A percentile compares a stretch with the other conserved stretches of the same genome.
Conservation (phyloP, 1,284 basidiomycete genomes). For the Phlebopus sp. region DNA sequence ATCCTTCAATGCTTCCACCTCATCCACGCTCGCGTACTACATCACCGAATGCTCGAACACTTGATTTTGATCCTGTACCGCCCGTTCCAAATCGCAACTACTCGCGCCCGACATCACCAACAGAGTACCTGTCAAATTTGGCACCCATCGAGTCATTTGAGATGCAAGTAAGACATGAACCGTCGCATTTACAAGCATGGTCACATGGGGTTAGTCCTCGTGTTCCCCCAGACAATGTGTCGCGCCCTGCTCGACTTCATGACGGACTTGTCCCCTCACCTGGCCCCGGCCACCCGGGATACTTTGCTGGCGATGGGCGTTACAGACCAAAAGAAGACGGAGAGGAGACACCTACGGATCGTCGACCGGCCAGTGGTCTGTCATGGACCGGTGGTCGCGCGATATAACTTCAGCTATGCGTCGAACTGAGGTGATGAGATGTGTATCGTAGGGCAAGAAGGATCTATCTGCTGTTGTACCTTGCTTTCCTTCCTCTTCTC, state of each 20-base stretch:
- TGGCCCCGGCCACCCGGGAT: neutral
- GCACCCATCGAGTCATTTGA: constrained; percentile 42
- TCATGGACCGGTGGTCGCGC: constrained; percentile 45
- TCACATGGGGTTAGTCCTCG: constrained; percentile 19
- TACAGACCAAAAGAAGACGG: constrained; percentile 8
- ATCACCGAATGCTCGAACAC: constrained; percentile 3
- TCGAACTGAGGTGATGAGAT: neutral
- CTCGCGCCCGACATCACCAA: constrained; percentile 3
- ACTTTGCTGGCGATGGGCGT: constrained; percentile 3
- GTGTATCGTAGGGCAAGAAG: constrained; percentile 11
- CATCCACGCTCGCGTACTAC: constrained; percentile 1
- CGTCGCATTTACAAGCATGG: constrained; percentile 16
- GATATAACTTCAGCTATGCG: constrained; percentile 25
- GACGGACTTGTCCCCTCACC: no score
- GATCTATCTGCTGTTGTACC: constrained; percentile 12
- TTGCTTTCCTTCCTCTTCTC: constrained; percentile 1
- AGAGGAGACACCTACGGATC: constrained; percentile 18
- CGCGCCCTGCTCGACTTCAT: neutral
- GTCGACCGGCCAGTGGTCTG: constrained; percentile 33
- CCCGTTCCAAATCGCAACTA: constrained; percentile 4
- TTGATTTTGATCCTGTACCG: constrained; percentile 3
- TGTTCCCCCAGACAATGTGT: constrained; percentile 5
- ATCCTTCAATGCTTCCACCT: neutral
- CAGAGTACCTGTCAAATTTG: neutral
- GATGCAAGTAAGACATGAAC: constrained; percentile 46